Evolutionary conservation across 176 grass and related monocot genomes (phyloP).

Genomic region (Oryza nivara): DNA sequence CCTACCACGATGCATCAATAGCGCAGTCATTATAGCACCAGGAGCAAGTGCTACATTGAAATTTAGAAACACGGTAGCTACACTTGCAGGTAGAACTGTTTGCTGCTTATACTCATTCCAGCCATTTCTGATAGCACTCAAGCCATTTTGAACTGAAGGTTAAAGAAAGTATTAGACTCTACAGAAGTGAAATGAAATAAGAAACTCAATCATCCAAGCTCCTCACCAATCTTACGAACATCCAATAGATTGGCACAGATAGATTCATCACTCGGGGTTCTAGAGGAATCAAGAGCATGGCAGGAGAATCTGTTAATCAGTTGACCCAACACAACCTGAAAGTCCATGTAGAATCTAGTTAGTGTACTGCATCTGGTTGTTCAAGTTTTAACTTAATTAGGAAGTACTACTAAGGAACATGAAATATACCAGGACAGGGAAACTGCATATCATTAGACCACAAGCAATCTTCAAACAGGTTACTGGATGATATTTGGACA

Average conservation of each 20-base stretch:
- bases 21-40: slow-evolving; percentile 91
- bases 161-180: slow-evolving; percentile 44
- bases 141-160: slow-evolving; percentile 78
- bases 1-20: slow-evolving; percentile 92
- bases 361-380: slow-evolving; percentile 16
- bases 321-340: slow-evolving; percentile 87
- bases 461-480: slow-evolving; percentile 87
- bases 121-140: slow-evolving; percentile 77
- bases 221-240: slow-evolving; percentile 74
- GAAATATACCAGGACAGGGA: slow-evolving; percentile 81
- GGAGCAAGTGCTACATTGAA: slow-evolving; percentile 95
- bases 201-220: slow-evolving; percentile 17
- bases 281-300: slow-evolving; percentile 74
- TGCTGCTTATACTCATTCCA: slow-evolving; percentile 96
- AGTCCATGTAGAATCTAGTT: slow-evolving; percentile 35
- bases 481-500: slow-evolving; percentile 81
- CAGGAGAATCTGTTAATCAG: slow-evolving; percentile 85
- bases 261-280: slow-evolving; percentile 59
- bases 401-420: not conserved
- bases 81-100: slow-evolving; percentile 88
- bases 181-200: slow-evolving; percentile 32
- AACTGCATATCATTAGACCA: slow-evolving; percentile 75
- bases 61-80: slow-evolving; percentile 89
- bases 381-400: slow-evolving; percentile 27
- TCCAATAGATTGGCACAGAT: slow-evolving; percentile 62